A percentile compares a stretch with the other conserved stretches of the same genome.
phyloP scores from a whole-genome alignment of 2,329 filamentous ascomycete species.

The Pyricularia sp. region DNA sequence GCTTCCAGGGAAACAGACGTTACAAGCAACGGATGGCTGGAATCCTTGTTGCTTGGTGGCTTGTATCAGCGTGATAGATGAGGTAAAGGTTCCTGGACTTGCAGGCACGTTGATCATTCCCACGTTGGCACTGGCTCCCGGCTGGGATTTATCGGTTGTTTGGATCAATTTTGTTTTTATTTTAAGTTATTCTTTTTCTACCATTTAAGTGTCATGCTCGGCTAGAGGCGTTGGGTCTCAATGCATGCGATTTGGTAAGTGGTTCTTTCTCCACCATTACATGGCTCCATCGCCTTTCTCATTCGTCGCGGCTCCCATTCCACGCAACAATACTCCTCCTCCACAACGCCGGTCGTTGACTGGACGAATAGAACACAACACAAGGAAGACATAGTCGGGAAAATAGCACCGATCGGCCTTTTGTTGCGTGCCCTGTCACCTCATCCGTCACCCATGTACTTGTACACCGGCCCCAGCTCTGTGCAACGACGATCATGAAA shows the following conservation, averaged over 20 bases:
- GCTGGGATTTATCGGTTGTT: background rate
- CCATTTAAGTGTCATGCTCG: background rate
- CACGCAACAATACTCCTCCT: background rate
- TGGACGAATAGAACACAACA: background rate
- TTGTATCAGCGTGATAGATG: background rate
- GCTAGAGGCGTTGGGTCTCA: background rate
- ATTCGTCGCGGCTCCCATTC: background rate
- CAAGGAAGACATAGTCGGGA: background rate
- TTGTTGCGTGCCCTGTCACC: background rate
- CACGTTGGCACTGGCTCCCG: background rate
- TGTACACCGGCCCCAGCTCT: background rate
- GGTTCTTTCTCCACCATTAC: background rate
- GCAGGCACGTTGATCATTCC: background rate
- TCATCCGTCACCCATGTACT: background rate
- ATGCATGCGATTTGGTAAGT: background rate
- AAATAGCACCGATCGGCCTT: background rate
- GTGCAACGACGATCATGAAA: background rate
- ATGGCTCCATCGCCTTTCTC: background rate
- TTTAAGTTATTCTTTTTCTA: background rate
- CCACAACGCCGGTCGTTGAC: background rate
- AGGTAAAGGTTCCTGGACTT: background rate
- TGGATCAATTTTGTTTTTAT: background rate
- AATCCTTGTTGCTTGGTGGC: background rate
- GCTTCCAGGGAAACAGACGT: background rate
- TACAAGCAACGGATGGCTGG: background rate